Evolutionary conservation across 108 stramenopile species (phyloP).

Genomic region (Pseudonitzschia multiseries): DNA sequence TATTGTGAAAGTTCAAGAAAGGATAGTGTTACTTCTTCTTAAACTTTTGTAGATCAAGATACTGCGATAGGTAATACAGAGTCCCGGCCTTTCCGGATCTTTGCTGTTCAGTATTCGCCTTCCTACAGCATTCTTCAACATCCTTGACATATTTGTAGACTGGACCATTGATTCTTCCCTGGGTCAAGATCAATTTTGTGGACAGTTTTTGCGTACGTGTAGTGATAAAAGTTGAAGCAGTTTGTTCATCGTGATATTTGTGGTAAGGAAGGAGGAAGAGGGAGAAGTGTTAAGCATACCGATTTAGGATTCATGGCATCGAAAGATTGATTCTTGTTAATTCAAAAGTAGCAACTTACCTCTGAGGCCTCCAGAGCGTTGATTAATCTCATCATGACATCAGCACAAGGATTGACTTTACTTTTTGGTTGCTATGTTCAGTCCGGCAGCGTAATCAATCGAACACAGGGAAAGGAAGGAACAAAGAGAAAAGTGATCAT

Average conservation of each 20-base stretch:
- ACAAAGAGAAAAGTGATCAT: neutral
- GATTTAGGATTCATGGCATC: neutral
- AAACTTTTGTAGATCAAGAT: slow-evolving; percentile 53
- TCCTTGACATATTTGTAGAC: slow-evolving; percentile 82
- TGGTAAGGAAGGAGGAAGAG: neutral
- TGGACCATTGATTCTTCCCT: slow-evolving; percentile 53
- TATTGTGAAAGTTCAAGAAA: neutral
- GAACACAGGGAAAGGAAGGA: neutral
- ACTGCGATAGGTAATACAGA: slow-evolving; percentile 58
- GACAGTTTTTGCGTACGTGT: neutral
- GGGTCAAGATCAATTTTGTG: neutral
- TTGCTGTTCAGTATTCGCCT: slow-evolving; percentile 30
- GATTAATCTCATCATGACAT: slow-evolving; percentile 69
- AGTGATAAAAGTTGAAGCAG: too few species aligned
- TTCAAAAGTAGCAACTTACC: neutral
- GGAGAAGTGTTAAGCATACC: neutral
- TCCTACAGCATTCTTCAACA: slow-evolving; percentile 50
- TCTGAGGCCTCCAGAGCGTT: slow-evolving; percentile 74
- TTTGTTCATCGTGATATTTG: too few species aligned
- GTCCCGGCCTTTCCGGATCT: slow-evolving; percentile 53
- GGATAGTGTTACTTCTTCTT: slow-evolving; percentile 44
- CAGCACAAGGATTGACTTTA: slow-evolving; percentile 52
- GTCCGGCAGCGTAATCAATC: neutral
- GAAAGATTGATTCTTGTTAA: neutral
- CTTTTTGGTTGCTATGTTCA: slow-evolving; percentile 34